These are phyloP conservation scores for Barbatosphaeria neglecta DNA, from an alignment of 495 filamentous ascomycete species.

Conservation along the genomic window DNA sequence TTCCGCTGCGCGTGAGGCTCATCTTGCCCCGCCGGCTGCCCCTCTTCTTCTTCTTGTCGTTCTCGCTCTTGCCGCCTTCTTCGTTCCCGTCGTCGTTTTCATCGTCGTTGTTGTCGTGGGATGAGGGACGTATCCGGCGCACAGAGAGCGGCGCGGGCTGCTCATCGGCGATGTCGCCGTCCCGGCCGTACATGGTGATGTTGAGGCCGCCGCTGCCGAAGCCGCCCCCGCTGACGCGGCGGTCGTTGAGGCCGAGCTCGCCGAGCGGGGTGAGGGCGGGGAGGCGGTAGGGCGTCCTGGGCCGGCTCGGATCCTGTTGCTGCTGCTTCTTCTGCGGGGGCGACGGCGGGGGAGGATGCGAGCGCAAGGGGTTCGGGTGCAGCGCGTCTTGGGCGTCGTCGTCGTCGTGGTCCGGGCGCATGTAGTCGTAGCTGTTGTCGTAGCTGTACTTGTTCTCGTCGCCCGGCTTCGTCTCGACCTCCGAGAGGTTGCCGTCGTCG, in stretches of 20 bases:
- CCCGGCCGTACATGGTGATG: conserved; percentile 3
- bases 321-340: no score
- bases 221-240: conserved; percentile 14
- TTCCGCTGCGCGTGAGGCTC: conserved; percentile 12
- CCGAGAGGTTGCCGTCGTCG: conserved; percentile 27
- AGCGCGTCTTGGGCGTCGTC: conserved; percentile 11
- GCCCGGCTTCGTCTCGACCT: conserved; percentile 25
- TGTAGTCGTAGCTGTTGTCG: conserved; percentile 25
- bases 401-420: conserved; percentile 11
- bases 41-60: conserved; percentile 6
- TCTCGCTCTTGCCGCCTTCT: conserved; percentile 2
- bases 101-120: conserved; percentile 17
- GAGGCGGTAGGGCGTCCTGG: conserved; percentile 17
- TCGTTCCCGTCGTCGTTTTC: neutral
- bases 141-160: conserved; percentile 4
- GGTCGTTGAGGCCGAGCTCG: conserved; percentile 29
- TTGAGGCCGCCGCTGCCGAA: conserved; percentile 9
- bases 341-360: conserved; percentile 23
- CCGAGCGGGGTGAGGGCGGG: conserved; percentile 24
- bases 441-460: conserved; percentile 29
- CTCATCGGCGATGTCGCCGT: neutral
- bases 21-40: conserved; percentile 7
- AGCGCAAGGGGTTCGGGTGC: conserved; percentile 34
- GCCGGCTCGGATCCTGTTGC: no score
- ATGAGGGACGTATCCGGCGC: conserved; percentile 10